Conservation (phyloP, 2,329 filamentous ascomycete species). For the Orbilia ellipsospora region DNA sequence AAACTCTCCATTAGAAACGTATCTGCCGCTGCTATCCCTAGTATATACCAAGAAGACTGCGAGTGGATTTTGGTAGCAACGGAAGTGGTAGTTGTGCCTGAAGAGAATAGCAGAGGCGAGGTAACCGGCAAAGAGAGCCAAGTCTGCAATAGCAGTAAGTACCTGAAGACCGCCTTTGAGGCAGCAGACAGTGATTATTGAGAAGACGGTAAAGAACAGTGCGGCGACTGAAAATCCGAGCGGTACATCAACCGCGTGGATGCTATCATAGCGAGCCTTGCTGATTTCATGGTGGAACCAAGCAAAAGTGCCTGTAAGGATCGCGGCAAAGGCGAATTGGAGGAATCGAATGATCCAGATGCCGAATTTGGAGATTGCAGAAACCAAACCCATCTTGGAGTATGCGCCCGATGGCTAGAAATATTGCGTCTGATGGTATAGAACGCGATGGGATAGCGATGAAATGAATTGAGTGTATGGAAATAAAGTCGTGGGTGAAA, state of each 20-base stretch:
- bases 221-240: conserved; percentile 56
- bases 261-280: conserved; percentile 39
- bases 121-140: conserved; percentile 57
- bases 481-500: no score
- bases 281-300: conserved; percentile 58
- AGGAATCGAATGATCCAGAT: conserved; percentile 57
- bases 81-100: conserved; percentile 56
- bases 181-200: conserved; percentile 57
- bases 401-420: no score
- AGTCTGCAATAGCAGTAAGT: conserved; percentile 56
- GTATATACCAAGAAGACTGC: conserved; percentile 44
- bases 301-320: conserved; percentile 56
- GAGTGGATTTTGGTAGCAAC: conserved; percentile 54
- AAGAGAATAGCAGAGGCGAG: conserved; percentile 55
- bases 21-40: conserved; percentile 28
- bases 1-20: conserved; percentile 22
- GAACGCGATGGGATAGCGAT: no score
- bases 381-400: conserved; percentile 33
- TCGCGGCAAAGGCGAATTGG: conserved; percentile 56
- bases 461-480: no score
- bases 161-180: conserved; percentile 38
- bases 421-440: no score
- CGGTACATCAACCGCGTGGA: conserved; percentile 44
- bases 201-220: conserved; percentile 56
- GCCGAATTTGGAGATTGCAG: conserved; percentile 38